Conservation (phyloP, 228 moss, liverwort and hornwort genomes). For the Sphagnum fallax region DNA sequence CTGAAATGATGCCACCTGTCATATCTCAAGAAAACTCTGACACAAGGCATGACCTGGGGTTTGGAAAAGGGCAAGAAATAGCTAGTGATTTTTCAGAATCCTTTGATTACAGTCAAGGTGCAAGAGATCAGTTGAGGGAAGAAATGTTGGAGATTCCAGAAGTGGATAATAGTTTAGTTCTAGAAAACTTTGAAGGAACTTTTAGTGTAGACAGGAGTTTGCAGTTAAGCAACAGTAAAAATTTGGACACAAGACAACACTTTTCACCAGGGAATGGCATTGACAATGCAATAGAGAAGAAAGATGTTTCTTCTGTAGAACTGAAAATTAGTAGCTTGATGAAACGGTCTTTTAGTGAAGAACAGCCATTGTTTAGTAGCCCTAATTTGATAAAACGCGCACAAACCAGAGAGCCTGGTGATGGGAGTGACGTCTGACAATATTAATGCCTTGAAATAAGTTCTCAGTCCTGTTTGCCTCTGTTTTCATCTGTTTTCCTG, state of each 20-base stretch:
- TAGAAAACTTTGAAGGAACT: constrained; percentile 2
- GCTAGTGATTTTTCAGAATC: constrained; percentile 5
- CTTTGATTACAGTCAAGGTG: constrained; percentile 8
- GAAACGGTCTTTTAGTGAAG: constrained; percentile 18
- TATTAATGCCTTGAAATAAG: too few species aligned
- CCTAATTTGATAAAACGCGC: constrained; percentile 1
- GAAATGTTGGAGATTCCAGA: constrained; percentile 1
- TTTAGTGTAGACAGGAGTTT: background rate
- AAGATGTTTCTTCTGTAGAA: constrained; percentile 4
- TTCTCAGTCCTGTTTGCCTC: too few species aligned
- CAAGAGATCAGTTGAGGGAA: constrained; percentile 1
- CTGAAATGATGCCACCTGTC: constrained; percentile 13
- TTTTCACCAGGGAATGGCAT: background rate
- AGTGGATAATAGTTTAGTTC: constrained; percentile 6
- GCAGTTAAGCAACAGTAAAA: background rate
- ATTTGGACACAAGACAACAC: background rate
- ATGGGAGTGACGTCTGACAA: background rate
- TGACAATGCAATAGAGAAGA: background rate
- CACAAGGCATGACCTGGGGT: background rate
- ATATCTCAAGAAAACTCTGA: constrained; percentile 8
- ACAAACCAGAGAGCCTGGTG: constrained; percentile 1
- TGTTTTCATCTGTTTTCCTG: too few species aligned
- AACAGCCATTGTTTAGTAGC: background rate
- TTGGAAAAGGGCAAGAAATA: background rate
- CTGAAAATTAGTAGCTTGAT: constrained; percentile 17